phyloP scores from a whole-genome alignment of 2,329 filamentous ascomycete genomes.

The Nectriaceae sp. region DNA sequence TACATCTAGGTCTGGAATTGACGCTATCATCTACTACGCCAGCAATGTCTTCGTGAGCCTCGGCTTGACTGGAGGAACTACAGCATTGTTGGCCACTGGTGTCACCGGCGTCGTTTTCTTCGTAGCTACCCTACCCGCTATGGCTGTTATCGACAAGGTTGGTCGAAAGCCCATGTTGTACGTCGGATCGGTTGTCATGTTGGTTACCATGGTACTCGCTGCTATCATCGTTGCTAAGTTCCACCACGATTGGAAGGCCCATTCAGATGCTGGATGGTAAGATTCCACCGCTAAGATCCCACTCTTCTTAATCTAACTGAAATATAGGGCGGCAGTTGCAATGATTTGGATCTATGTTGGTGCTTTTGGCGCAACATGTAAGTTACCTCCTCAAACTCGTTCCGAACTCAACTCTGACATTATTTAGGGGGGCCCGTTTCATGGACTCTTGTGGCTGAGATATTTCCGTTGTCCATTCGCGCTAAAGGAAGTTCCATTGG shows the following conservation, averaged over 20 bases:
- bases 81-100: slow-evolving; percentile 66
- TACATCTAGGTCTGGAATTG: slow-evolving; percentile 10
- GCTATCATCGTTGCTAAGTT: slow-evolving; percentile 43
- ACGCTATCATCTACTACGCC: slow-evolving; percentile 48
- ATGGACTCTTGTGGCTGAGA: slow-evolving; percentile 51
- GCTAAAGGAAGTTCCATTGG: slow-evolving; percentile 46
- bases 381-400: too few species aligned
- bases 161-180: slow-evolving; percentile 43
- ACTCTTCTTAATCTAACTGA: too few species aligned
- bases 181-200: slow-evolving; percentile 41
- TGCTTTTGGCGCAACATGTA: slow-evolving; percentile 42
- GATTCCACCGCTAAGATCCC: too few species aligned
- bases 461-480: slow-evolving; percentile 46
- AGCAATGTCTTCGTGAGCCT: slow-evolving; percentile 65
- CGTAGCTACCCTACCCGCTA: slow-evolving; percentile 34
- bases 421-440: slow-evolving; percentile 49
- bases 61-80: slow-evolving; percentile 61
- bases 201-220: slow-evolving; percentile 39
- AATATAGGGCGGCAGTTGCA: too few species aligned
- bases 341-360: slow-evolving; percentile 53
- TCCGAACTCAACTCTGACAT: too few species aligned
- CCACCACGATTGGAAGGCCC: slow-evolving; percentile 36
- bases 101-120: slow-evolving; percentile 73
- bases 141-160: slow-evolving; percentile 42
- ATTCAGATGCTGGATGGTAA: slow-evolving; percentile 39